Conservation (phyloP, 2,329 filamentous ascomycete genomes). For the Penicillium sclerotiorum region DNA sequence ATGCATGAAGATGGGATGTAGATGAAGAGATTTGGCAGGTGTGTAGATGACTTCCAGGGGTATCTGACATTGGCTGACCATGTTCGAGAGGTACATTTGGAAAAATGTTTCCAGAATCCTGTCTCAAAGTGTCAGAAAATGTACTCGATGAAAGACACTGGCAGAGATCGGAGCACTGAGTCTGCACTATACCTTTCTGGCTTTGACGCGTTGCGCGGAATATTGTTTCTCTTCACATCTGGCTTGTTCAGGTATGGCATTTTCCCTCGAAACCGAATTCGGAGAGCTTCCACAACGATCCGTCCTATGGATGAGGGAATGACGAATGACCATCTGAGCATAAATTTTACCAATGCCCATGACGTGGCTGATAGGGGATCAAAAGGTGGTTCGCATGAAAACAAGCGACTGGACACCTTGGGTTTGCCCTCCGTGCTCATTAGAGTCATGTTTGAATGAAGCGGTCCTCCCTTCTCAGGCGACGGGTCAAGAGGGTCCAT, state of each 20-base stretch:
- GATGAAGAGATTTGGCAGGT: slow-evolving; percentile 2
- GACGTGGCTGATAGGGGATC: slow-evolving; percentile 4
- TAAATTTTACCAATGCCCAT: background rate
- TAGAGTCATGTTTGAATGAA: slow-evolving; percentile 11
- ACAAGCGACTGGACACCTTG: slow-evolving; percentile 13
- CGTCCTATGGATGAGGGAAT: slow-evolving; percentile 3
- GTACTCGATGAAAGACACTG: background rate
- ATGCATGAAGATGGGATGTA: background rate
- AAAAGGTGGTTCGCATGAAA: slow-evolving; percentile 7
- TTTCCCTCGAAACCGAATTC: slow-evolving; percentile 14
- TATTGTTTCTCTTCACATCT: slow-evolving; percentile 1
- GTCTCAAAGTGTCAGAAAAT: background rate
- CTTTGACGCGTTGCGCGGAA: slow-evolving; percentile 10
- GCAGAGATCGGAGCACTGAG: background rate
- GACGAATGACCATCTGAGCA: slow-evolving; percentile 11
- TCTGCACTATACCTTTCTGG: slow-evolving; percentile 8
- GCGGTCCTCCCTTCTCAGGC: background rate
- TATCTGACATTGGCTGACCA: background rate
- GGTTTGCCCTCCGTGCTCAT: slow-evolving; percentile 6
- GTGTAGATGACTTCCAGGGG: slow-evolving; percentile 2
- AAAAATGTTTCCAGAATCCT: slow-evolving; percentile 1
- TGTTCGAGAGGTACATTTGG: background rate
- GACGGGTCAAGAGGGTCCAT: slow-evolving; percentile 6
- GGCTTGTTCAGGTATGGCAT: slow-evolving; percentile 13
- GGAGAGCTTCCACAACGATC: slow-evolving; percentile 14